These are phyloP conservation scores for Blastomyces parvus DNA, from an alignment of 2,329 filamentous ascomycete species.

Conservation along the genomic window DNA sequence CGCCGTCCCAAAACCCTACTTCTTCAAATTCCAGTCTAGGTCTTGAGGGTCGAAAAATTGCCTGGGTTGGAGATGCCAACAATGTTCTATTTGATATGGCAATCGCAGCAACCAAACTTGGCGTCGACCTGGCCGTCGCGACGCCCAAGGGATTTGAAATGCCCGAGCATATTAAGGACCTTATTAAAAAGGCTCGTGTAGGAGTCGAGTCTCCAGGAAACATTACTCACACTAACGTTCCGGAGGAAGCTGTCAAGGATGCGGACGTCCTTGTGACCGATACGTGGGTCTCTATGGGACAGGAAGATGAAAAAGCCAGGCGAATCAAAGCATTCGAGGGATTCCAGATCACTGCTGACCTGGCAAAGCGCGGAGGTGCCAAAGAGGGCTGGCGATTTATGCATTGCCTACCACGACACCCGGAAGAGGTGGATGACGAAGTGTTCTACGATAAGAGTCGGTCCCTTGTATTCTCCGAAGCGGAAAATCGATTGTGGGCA, in stretches of 20 bases:
- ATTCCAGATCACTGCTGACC: slow-evolving; percentile 81
- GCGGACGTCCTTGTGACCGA: slow-evolving; percentile 91
- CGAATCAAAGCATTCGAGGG: slow-evolving; percentile 73
- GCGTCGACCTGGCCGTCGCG: slow-evolving; percentile 76
- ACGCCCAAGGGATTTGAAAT: slow-evolving; percentile 80
- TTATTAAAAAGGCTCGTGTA: slow-evolving; percentile 57
- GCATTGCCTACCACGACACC: slow-evolving; percentile 90
- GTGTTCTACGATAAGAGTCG: slow-evolving; percentile 74
- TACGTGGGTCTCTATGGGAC: slow-evolving; percentile 98
- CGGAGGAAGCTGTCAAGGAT: slow-evolving; percentile 73
- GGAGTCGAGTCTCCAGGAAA: slow-evolving; percentile 52
- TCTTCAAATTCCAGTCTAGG: slow-evolving; percentile 47
- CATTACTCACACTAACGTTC: slow-evolving; percentile 64
- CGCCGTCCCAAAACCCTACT: slow-evolving; percentile 29
- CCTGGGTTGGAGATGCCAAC: slow-evolving; percentile 94
- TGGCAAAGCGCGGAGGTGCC: slow-evolving; percentile 75
- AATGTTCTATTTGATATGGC: slow-evolving; percentile 94
- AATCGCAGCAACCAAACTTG: slow-evolving; percentile 76
- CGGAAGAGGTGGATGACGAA: slow-evolving; percentile 86
- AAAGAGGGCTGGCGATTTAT: slow-evolving; percentile 93
- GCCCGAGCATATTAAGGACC: slow-evolving; percentile 59
- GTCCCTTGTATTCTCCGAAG: slow-evolving; percentile 86
- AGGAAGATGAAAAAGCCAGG: slow-evolving; percentile 74
- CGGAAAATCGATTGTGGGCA: slow-evolving; percentile 88
- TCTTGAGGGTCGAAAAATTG: slow-evolving; percentile 75